These are phyloP conservation scores for Candida peoriensis DNA, from an alignment of 805 yeast species.

Conservation along the genomic window DNA sequence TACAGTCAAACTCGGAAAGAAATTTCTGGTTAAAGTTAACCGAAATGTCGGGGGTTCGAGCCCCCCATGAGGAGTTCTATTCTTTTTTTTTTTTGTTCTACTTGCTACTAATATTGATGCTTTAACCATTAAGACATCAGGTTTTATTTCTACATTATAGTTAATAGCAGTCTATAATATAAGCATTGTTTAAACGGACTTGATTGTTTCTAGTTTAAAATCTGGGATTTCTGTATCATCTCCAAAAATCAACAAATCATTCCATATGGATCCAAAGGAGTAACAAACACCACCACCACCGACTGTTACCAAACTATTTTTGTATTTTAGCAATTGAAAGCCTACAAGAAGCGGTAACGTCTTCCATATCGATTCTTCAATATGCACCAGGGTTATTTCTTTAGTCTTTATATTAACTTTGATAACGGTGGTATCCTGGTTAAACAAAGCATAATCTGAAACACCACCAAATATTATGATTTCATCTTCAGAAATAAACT, in stretches of 20 bases:
- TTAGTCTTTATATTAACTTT: slow-evolving; percentile 24
- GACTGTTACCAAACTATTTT: slow-evolving; percentile 23
- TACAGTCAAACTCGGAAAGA: slow-evolving; percentile 8
- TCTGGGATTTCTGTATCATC: slow-evolving; percentile 3
- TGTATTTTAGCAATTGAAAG: slow-evolving; percentile 32
- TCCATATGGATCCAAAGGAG: slow-evolving; percentile 66
- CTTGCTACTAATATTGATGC: neutral
- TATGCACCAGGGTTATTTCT: slow-evolving; percentile 20
- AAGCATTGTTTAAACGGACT: too few species aligned
- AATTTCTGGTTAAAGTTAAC: slow-evolving; percentile 9
- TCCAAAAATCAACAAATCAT: slow-evolving; percentile 18
- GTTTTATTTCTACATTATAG: too few species aligned
- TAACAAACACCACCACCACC: slow-evolving; percentile 84
- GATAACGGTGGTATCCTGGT: slow-evolving; percentile 32
- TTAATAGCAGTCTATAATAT: too few species aligned
- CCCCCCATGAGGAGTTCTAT: slow-evolving; percentile 16
- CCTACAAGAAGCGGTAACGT: slow-evolving; percentile 49
- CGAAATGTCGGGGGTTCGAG: slow-evolving; percentile 17
- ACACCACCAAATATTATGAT: slow-evolving; percentile 57
- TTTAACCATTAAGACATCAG: too few species aligned
- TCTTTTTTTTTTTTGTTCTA: slow-evolving; percentile 1
- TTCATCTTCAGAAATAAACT: slow-evolving; percentile 26
- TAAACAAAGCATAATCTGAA: slow-evolving; percentile 32
- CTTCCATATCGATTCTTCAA: slow-evolving; percentile 35
- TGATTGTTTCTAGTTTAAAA: slow-evolving; percentile 1